These are phyloP conservation scores for Psilocybe cyanescens DNA, from an alignment of 768 basidiomycete species.

Conservation along the genomic window DNA sequence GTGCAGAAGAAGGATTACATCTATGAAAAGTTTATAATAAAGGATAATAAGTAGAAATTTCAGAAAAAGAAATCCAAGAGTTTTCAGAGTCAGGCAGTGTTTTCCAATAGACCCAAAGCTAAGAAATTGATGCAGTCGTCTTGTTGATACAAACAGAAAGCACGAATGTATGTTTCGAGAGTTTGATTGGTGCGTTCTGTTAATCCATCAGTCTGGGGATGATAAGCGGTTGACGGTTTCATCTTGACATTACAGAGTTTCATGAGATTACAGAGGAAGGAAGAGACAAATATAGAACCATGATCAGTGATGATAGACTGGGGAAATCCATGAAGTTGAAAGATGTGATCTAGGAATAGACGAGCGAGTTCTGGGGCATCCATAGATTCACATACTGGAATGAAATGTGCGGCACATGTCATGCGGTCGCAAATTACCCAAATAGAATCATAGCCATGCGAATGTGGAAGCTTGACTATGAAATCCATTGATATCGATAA, in stretches of 20 bases:
- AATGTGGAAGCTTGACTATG: conserved; percentile 42
- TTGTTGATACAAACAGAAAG: conserved; percentile 40
- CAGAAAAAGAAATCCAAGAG: conserved; percentile 38
- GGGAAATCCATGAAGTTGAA: conserved; percentile 37
- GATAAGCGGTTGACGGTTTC: conserved; percentile 20
- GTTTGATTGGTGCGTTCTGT: conserved; percentile 22
- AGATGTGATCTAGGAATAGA: conserved; percentile 39
- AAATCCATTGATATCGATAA: conserved; percentile 44
- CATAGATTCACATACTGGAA: conserved; percentile 34
- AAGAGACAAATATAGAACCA: conserved; percentile 34
- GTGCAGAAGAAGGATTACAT: not conserved
- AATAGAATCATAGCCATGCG: conserved; percentile 39
- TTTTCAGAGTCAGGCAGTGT: conserved; percentile 37
- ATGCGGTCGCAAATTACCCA: conserved; percentile 41
- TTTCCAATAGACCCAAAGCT: conserved; percentile 42
- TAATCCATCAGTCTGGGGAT: conserved; percentile 23
- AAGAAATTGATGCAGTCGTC: conserved; percentile 46
- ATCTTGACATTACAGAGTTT: conserved; percentile 13
- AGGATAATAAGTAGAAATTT: conserved; percentile 34
- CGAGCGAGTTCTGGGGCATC: conserved; percentile 32
- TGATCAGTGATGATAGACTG: conserved; percentile 35
- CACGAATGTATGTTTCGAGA: conserved; percentile 39
- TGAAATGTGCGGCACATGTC: conserved; percentile 44
- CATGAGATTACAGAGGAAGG: conserved; percentile 29
- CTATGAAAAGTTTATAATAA: not conserved